Base-by-base conservation (phyloP, 768 basidiomycete species). In the Steccherinum ochraceum region DNA sequence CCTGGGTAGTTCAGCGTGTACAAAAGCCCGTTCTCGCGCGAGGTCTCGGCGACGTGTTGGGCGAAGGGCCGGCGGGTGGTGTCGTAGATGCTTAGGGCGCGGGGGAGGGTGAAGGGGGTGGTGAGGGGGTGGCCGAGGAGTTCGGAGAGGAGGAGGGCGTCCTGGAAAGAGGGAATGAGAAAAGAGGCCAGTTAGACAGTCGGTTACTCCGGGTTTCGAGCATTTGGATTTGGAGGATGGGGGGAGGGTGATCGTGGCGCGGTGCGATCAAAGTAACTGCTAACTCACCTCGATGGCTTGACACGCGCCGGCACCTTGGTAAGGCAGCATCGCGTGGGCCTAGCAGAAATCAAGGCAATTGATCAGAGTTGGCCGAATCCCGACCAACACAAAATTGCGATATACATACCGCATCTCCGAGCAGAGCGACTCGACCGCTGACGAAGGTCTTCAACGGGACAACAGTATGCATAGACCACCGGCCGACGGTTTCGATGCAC, bases 401-500 rank as follows among this genome's bases (percentile, higher is more conserved):
- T 18, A n/a, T 3, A 53, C 66, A 12, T 47, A 66, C 66, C 11
- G 75, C 70, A 54, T 76, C 73, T 0, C 74, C 73, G 5, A 76
- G 44, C 12, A 76, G 52, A 59, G 67, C 70, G 67, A 84, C 81
- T 10, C 74, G 65, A 16, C 77, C 80, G n/a, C 70, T 71, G 2
- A 75, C 72, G 48, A 74, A 78, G 5, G 78, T 69, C 0, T 68
- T 67, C 19, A 88, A 62, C 4, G 81, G 76, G 47, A 69, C 71
- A 2, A 80, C 67, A 3, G 71, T 75, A 58, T 86, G 80, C 24
- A 89, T 74, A 0, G 81, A 82, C 86, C 86, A 88, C 30, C 78
- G 67, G 20, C 72, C 64, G 1, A 78, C 72, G 43, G 67, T 71
- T 3, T 78, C 74, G 19, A 78, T 69, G 55, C 79, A 79, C 83